These are phyloP conservation scores for Blastobotrys capitulatus DNA, from an alignment of 1,139 yeast genomes.

Conservation along the genomic window DNA sequence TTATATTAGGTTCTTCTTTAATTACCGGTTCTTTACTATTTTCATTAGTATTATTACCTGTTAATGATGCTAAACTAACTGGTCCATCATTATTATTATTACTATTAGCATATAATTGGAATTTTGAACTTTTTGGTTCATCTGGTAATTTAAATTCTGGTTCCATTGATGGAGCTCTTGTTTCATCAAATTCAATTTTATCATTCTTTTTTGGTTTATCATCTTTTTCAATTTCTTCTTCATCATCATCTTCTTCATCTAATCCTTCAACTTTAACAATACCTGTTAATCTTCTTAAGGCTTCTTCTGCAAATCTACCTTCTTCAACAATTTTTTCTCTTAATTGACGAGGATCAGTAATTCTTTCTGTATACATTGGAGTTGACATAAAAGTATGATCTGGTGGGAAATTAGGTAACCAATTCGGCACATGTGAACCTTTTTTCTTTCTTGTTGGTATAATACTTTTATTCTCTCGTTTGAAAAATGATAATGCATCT, in stretches of 20 bases:
- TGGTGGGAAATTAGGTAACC: constrained; percentile 87
- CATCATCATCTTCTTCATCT: constrained; percentile 24
- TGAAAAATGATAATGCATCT: too few species aligned
- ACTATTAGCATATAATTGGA: background rate
- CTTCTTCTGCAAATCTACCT: constrained; percentile 72
- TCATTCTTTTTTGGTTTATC: constrained; percentile 8
- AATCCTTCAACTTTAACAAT: constrained; percentile 25
- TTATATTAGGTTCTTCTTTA: too few species aligned
- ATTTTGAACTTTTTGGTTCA: too few species aligned
- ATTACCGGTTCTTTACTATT: background rate
- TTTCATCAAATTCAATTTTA: constrained; percentile 2
- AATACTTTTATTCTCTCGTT: too few species aligned
- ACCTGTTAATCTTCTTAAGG: constrained; percentile 50
- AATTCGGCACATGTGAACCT: constrained; percentile 58
- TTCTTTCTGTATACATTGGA: constrained; percentile 55
- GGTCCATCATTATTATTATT: background rate
- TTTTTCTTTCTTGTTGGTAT: constrained; percentile 43
- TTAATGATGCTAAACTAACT: constrained; percentile 4
- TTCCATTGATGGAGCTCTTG: constrained; percentile 4
- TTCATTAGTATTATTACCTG: too few species aligned
- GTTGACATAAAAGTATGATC: constrained; percentile 84
- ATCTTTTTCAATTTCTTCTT: constrained; percentile 22
- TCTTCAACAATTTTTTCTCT: constrained; percentile 71
- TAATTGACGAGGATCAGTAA: constrained; percentile 68
- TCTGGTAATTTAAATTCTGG: constrained; percentile 5